Conservation (phyloP, 2,329 filamentous ascomycete species). For the Pseudogymnoascus sp. region DNA sequence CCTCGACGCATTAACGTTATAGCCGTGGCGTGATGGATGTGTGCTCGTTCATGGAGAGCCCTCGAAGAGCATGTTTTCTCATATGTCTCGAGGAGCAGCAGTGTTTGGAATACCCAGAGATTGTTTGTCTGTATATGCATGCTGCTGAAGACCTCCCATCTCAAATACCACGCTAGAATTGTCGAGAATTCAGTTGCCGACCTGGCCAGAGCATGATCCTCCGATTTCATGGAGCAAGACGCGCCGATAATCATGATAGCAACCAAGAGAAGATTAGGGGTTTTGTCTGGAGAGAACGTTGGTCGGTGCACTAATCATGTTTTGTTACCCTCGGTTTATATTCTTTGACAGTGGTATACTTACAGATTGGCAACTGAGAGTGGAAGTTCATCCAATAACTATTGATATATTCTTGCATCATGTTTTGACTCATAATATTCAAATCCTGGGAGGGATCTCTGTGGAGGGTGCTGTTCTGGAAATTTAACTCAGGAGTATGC, state of each 20-base stretch:
- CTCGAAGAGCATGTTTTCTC: slow-evolving; percentile 98
- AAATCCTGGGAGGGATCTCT: slow-evolving; percentile 63
- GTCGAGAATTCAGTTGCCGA: slow-evolving; percentile 75
- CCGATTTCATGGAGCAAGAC: slow-evolving; percentile 76
- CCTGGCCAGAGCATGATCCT: slow-evolving; percentile 66
- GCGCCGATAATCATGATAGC: slow-evolving; percentile 91
- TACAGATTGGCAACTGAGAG: slow-evolving; percentile 77
- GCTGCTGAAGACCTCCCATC: slow-evolving; percentile 94
- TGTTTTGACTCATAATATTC: slow-evolving; percentile 72
- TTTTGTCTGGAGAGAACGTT: slow-evolving; percentile 83
- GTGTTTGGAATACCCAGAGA: slow-evolving; percentile 89
- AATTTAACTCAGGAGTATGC: slow-evolving; percentile 64
- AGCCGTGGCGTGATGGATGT: slow-evolving; percentile 94
- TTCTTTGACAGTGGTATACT: slow-evolving; percentile 6
- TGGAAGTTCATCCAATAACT: slow-evolving; percentile 96
- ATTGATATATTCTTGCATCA: slow-evolving; percentile 92
- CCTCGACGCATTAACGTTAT: slow-evolving; percentile 92
- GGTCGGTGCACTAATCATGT: slow-evolving; percentile 64
- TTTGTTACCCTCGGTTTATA: background rate
- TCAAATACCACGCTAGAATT: slow-evolving; percentile 85
- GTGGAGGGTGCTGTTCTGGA: slow-evolving; percentile 69
- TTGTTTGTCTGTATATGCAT: slow-evolving; percentile 84
- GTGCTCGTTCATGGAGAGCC: slow-evolving; percentile 84
- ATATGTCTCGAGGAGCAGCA: slow-evolving; percentile 83
- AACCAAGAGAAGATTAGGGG: slow-evolving; percentile 75